A percentile compares a stretch with the other conserved stretches of the same genome.
Evolutionary conservation across 1,139 yeast genomes (phyloP).

Genomic region (Protomyces pachydermus): DNA sequence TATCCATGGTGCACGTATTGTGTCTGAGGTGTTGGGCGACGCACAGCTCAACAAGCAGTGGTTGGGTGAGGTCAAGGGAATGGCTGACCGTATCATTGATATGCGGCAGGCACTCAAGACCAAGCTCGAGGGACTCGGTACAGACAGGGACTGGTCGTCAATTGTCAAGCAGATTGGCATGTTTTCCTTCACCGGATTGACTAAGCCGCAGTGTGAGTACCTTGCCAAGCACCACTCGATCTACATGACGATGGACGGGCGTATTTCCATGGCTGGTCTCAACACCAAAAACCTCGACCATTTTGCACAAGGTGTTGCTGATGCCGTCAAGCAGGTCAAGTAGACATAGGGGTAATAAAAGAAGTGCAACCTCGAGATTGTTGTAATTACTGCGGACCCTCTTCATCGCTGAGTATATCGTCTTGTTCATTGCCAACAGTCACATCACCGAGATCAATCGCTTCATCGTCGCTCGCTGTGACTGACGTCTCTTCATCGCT

Average conservation of each 20-base stretch:
- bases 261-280: constrained; percentile 92
- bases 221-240: constrained; percentile 75
- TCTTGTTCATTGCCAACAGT: neutral
- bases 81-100: constrained; percentile 75
- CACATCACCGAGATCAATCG: neutral
- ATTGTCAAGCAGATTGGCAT: constrained; percentile 89
- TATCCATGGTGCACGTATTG: constrained; percentile 91
- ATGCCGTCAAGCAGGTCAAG: constrained; percentile 43
- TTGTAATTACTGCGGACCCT: neutral
- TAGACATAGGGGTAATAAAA: neutral
- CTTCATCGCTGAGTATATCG: neutral
- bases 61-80: constrained; percentile 74
- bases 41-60: constrained; percentile 68
- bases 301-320: constrained; percentile 79
- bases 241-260: constrained; percentile 58
- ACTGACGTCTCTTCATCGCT: neutral
- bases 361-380: neutral
- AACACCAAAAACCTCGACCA: constrained; percentile 71
- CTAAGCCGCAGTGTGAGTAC: constrained; percentile 70
- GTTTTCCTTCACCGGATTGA: constrained; percentile 91
- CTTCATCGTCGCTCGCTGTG: neutral
- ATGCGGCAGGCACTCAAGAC: constrained; percentile 68
- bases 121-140: constrained; percentile 55
- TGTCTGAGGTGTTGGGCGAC: constrained; percentile 65
- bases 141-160: constrained; percentile 93